A percentile compares a stretch with the other conserved stretches of the same genome.
phyloP scores from a whole-genome alignment of 176 grass and related monocot species.

The Oryza glumipatula region DNA sequence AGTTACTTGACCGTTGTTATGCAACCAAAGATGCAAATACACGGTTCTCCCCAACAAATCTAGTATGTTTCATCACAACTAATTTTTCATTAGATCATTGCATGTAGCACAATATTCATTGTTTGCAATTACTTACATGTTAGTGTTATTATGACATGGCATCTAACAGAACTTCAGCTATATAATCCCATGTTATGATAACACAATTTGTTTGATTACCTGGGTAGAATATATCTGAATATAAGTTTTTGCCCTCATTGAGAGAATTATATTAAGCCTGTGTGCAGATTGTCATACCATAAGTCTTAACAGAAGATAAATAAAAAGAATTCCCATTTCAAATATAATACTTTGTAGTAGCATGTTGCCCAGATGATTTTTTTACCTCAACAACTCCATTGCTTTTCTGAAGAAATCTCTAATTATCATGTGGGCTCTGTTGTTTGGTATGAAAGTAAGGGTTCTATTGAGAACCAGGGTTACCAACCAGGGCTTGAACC shows the following conservation, averaged over 20 bases:
- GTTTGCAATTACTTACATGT: neutral
- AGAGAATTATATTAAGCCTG: slow-evolving; percentile 9
- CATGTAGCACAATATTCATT: slow-evolving; percentile 13
- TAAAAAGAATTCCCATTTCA: neutral
- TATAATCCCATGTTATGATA: neutral
- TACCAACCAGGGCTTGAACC: too few species aligned
- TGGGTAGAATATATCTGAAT: neutral
- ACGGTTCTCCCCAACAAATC: slow-evolving; percentile 93
- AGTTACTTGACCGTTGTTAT: slow-evolving; percentile 92
- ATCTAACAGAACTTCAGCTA: neutral
- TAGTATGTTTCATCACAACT: slow-evolving; percentile 61
- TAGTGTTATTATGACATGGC: neutral
- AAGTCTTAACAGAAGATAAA: neutral
- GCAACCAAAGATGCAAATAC: slow-evolving; percentile 88
- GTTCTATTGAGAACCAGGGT: neutral
- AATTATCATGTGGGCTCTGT: neutral
- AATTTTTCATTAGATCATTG: slow-evolving; percentile 14
- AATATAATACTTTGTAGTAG: neutral
- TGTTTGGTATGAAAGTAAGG: slow-evolving; percentile 26
- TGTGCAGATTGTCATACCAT: slow-evolving; percentile 9
- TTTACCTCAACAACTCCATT: neutral
- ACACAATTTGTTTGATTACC: slow-evolving; percentile 11
- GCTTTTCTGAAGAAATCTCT: neutral
- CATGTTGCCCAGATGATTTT: neutral
- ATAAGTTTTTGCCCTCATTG: neutral